phyloP scores from a whole-genome alignment of 345 rosid species.

The Stellera chamaejasme region DNA sequence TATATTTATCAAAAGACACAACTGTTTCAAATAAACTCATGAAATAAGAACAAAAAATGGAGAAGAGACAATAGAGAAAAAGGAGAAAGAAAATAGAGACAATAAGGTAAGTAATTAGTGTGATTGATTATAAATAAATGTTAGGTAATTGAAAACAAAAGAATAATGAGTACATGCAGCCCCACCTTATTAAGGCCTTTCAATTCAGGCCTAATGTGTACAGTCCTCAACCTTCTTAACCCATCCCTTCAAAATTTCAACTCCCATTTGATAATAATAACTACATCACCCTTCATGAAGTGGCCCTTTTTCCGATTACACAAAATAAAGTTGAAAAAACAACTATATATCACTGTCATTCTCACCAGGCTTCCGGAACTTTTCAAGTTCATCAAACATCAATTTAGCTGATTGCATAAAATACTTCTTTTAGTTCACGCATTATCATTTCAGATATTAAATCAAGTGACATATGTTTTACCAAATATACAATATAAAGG shows the following conservation, averaged over 20 bases:
- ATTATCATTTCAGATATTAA: no score
- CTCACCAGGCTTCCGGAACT: constrained; percentile 71
- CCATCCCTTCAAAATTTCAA: constrained; percentile 93
- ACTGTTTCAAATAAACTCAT: no score
- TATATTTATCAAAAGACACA: no score
- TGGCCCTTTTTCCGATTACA: constrained; percentile 89
- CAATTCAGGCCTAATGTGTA: constrained; percentile 78
- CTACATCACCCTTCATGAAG: constrained; percentile 97
- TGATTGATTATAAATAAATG: no score
- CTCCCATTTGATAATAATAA: constrained; percentile 89
- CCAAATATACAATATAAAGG: no score
- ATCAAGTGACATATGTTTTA: no score
- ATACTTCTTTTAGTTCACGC: no score
- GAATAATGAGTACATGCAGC: constrained; percentile 80
- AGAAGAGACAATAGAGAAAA: no score
- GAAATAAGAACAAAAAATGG: no score
- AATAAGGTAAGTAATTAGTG: no score
- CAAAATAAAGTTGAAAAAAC: constrained; percentile 80
- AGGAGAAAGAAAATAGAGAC: no score
- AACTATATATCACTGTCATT: constrained; percentile 55
- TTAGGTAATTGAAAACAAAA: constrained; percentile 1
- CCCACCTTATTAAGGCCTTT: constrained; percentile 94
- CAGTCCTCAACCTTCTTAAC: constrained; percentile 98
- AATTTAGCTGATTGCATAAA: no score
- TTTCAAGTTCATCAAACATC: constrained; percentile 93